These are phyloP conservation scores for Esteya vermicola DNA, from an alignment of 2,329 filamentous ascomycete species.

Conservation along the genomic window DNA sequence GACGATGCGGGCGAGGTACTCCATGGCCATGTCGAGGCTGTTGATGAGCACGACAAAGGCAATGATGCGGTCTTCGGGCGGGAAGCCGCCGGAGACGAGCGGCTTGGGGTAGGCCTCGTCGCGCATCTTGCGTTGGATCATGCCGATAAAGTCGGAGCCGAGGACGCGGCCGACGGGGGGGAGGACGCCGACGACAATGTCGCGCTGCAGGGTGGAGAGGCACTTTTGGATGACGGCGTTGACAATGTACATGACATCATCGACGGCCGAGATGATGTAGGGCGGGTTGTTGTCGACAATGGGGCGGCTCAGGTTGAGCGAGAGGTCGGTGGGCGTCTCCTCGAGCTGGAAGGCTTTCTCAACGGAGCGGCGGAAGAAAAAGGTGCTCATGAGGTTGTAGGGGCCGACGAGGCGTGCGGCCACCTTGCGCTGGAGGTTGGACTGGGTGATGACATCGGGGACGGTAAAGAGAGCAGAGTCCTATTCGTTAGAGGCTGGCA, in stretches of 20 bases:
- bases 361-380: conserved; percentile 91
- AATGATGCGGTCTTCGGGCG: conserved; percentile 78
- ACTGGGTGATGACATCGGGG: conserved; percentile 56
- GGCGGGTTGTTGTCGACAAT: conserved; percentile 61
- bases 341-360: conserved; percentile 97
- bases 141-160: conserved; percentile 80
- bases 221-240: conserved; percentile 81
- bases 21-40: conserved; percentile 81
- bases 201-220: conserved; percentile 69
- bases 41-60: conserved; percentile 89
- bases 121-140: conserved; percentile 96
- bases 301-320: conserved; percentile 57
- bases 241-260: conserved; percentile 99
- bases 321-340: conserved; percentile 68
- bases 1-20: conserved; percentile 83
- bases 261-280: conserved; percentile 87
- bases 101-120: conserved; percentile 86
- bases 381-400: conserved; percentile 86
- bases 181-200: conserved; percentile 63
- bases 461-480: conserved; percentile 15
- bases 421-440: conserved; percentile 69
- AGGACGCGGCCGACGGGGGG: conserved; percentile 70
- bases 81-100: conserved; percentile 61
- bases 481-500: too few relatives aligned
- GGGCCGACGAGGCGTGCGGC: conserved; percentile 58